A percentile compares a stretch with the other conserved stretches of the same genome.
phyloP scores from a whole-genome alignment of 1,284 basidiomycete species.

The Waitea zeae region DNA sequence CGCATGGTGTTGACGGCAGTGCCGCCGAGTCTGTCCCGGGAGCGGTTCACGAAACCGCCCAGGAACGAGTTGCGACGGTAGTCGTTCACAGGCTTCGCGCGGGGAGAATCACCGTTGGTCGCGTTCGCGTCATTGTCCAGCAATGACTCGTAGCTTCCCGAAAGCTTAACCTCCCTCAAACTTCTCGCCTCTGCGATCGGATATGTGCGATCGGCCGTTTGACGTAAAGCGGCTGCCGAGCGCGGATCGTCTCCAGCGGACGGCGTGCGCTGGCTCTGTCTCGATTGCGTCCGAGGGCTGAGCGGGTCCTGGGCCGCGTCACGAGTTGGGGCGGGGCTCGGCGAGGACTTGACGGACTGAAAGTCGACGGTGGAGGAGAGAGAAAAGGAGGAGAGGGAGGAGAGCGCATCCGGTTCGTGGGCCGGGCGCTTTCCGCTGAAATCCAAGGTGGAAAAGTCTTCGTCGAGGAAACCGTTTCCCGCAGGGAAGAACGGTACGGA shows the following conservation, averaged over 20 bases:
- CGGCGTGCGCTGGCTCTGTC: too few relatives aligned
- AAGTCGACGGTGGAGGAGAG: too few relatives aligned
- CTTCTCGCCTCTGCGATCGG: slow-evolving; percentile 21
- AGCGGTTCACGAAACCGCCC: neutral
- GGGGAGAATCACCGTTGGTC: slow-evolving; percentile 10
- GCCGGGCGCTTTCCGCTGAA: slow-evolving; percentile 1
- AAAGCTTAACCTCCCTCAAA: slow-evolving; percentile 28
- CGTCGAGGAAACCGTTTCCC: slow-evolving; percentile 6
- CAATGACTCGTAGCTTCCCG: slow-evolving; percentile 31
- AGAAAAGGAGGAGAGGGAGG: slow-evolving; percentile 2
- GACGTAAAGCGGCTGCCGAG: slow-evolving; percentile 27
- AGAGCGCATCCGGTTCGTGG: neutral
- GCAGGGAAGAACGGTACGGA: slow-evolving; percentile 3
- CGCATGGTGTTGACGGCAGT: slow-evolving; percentile 23
- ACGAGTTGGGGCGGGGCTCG: too few relatives aligned
- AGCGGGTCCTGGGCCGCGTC: too few relatives aligned
- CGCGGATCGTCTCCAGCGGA: too few relatives aligned
- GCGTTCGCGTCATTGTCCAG: slow-evolving; percentile 34
- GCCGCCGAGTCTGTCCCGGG: slow-evolving; percentile 17
- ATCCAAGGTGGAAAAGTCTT: slow-evolving; percentile 1
- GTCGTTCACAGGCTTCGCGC: slow-evolving; percentile 12
- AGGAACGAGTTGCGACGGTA: slow-evolving; percentile 5
- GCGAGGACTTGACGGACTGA: too few relatives aligned
- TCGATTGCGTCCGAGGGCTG: too few relatives aligned
- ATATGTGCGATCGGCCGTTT: slow-evolving; percentile 22